These are phyloP conservation scores for Colletotrichum abscissum DNA, from an alignment of 2,329 filamentous ascomycete species.

Conservation along the genomic window DNA sequence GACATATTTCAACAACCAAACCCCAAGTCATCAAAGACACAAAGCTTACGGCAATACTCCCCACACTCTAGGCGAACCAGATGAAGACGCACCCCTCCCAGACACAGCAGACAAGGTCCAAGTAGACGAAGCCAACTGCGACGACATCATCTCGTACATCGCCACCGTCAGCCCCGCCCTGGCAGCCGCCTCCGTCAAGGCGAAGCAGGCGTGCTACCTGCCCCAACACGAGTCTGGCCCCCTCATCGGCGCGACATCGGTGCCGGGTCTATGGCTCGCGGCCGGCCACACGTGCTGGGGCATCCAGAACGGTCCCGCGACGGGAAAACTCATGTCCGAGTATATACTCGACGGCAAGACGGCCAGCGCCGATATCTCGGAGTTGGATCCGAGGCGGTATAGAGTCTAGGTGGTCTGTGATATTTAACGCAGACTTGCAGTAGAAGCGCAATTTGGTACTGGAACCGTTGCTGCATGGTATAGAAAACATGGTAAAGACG, in stretches of 20 bases:
- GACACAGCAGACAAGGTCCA: conserved; percentile 79
- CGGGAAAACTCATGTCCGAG: conserved; percentile 84
- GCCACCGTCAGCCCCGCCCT: conserved; percentile 73
- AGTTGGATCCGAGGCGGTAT: conserved; percentile 75
- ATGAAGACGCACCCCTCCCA: conserved; percentile 80
- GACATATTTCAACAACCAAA: too few relatives aligned
- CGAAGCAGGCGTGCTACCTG: conserved; percentile 92
- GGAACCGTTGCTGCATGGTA: background rate
- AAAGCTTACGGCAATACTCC: background rate
- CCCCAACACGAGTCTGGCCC: conserved; percentile 81
- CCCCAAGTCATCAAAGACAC: background rate
- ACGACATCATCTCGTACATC: conserved; percentile 87
- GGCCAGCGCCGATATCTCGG: conserved; percentile 73
- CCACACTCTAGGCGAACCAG: conserved; percentile 72
- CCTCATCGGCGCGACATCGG: conserved; percentile 79
- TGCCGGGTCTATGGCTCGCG: conserved; percentile 82
- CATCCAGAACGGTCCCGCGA: conserved; percentile 94
- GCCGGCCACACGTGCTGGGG: conserved; percentile 98
- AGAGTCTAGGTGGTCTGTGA: conserved; percentile 53
- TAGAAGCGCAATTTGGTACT: background rate
- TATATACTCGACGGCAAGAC: conserved; percentile 79
- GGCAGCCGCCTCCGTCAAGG: conserved; percentile 74
- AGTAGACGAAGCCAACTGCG: conserved; percentile 80
- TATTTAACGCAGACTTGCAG: background rate
- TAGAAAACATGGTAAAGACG: background rate